Evolutionary conservation across 805 yeast species (phyloP).

Genomic region (Starmerella potacharoeniae): DNA sequence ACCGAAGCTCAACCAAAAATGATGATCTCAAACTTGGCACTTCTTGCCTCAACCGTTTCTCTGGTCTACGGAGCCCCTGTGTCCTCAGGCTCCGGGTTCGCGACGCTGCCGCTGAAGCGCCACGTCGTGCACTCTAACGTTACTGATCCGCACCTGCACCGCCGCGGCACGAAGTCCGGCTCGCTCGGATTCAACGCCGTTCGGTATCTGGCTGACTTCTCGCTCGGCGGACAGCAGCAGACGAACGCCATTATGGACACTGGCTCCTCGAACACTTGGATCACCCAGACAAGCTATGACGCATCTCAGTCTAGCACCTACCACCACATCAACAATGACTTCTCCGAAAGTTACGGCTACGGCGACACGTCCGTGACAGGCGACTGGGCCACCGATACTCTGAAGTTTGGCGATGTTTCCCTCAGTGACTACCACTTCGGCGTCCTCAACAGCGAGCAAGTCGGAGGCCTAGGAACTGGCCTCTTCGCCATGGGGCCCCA

Average conservation of each 20-base stretch:
- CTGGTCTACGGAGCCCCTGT: not conserved
- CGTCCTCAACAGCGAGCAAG: slow-evolving; percentile 51
- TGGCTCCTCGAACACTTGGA: slow-evolving; percentile 62
- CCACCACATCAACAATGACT: slow-evolving; percentile 5
- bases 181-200: slow-evolving; percentile 3
- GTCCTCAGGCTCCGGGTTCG: not conserved
- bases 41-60: not conserved
- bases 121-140: not conserved
- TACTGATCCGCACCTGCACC: not conserved
- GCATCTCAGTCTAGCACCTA: slow-evolving; percentile 21
- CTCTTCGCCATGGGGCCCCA: slow-evolving; percentile 29
- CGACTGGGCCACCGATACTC: slow-evolving; percentile 47
- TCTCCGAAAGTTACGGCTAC: slow-evolving; percentile 8
- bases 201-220: slow-evolving; percentile 21
- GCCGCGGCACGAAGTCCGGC: not conserved
- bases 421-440: slow-evolving; percentile 53
- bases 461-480: slow-evolving; percentile 28
- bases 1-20: too few species aligned
- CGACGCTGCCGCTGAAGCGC: not conserved
- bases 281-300: slow-evolving; percentile 31
- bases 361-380: slow-evolving; percentile 34
- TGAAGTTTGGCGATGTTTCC: slow-evolving; percentile 41
- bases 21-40: not conserved
- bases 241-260: slow-evolving; percentile 43
- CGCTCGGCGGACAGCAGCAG: slow-evolving; percentile 43